Base-by-base conservation (phyloP, 2,329 filamentous ascomycete species). In the Allantophomopsis cytisporea region DNA sequence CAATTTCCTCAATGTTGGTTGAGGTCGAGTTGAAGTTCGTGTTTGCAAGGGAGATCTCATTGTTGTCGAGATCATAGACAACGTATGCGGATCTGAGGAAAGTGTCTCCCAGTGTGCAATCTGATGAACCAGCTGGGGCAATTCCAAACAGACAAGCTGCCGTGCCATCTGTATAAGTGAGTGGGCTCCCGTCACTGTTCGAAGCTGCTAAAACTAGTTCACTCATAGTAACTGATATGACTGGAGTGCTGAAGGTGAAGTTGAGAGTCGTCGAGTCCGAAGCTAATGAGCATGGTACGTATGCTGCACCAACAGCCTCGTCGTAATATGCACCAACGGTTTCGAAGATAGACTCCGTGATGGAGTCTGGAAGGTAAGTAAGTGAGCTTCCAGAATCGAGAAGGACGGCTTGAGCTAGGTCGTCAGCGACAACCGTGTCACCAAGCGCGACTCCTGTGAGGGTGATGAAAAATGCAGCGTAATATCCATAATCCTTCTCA, bases 51-150 rank as follows among this genome's bases (percentile, higher is more conserved):
- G 76, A 79, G 47, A 86, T 76, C 58, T 81, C 66, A 54, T 84
- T 76, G 55, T 82, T 83, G 20, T 66, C 72, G 16, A 85, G 63
- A 54, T 86, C 80, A 54, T 83, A 86, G 10, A 87, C 81, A 12
- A 84, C 70, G 48, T 87, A 87, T 0, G 81, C 81, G 30, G 76
- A 80, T 36, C 82, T 68, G 40, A 87, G 62, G 55, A 87, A 87
- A 0, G 81, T 83, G 53, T 86, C 82, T 13, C 82, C 82, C 20
- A 87, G 61, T 2, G 84, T 72, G 34, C 69, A 67, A n/a, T 69
- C 69, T 21, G 67, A 63, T 1, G 56, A 47, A 2, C 66, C 67
- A 2, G 76, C 67, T 1, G 77, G 74, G 2, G 71, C 65, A 45
- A 86, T 70, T 41, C 80, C 81, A 50, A 85, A 83, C 30, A 79